phyloP scores from a whole-genome alignment of 345 rosid genomes.

The Anacardium occidentale region DNA sequence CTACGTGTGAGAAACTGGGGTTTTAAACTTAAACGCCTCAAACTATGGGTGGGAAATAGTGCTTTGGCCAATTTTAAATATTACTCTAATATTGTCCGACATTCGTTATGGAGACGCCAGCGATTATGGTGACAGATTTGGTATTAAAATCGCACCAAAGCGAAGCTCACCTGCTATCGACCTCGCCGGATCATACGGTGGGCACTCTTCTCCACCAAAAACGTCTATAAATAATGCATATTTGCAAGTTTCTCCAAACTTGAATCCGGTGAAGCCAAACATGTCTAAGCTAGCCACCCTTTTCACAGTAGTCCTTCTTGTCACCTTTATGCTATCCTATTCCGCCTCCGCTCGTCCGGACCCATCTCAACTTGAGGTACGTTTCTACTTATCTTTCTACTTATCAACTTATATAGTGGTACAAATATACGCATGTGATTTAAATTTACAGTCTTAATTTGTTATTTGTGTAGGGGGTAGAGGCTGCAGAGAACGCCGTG shows the following conservation, averaged over 20 bases:
- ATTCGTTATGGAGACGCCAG: too few species aligned
- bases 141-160: too few species aligned
- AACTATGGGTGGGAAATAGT: too few species aligned
- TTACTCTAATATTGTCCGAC: too few species aligned
- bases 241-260: not conserved
- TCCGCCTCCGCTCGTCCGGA: slow-evolving; percentile 21
- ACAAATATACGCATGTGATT: too few species aligned
- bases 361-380: slow-evolving; percentile 15
- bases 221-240: not conserved
- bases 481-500: slow-evolving; percentile 7
- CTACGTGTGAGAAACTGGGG: too few species aligned
- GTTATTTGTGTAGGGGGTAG: slow-evolving; percentile 13
- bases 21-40: too few species aligned
- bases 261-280: not conserved
- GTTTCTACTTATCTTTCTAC: too few species aligned
- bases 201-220: too few species aligned
- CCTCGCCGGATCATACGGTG: not conserved
- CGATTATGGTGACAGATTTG: too few species aligned
- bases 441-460: not conserved
- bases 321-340: slow-evolving; percentile 19
- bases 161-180: not conserved
- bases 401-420: too few species aligned
- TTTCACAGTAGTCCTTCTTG: slow-evolving; percentile 25
- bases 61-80: too few species aligned
- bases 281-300: slow-evolving; percentile 32